Conservation (phyloP, 2,329 filamentous ascomycete species). For the Monosporascus sp. region DNA sequence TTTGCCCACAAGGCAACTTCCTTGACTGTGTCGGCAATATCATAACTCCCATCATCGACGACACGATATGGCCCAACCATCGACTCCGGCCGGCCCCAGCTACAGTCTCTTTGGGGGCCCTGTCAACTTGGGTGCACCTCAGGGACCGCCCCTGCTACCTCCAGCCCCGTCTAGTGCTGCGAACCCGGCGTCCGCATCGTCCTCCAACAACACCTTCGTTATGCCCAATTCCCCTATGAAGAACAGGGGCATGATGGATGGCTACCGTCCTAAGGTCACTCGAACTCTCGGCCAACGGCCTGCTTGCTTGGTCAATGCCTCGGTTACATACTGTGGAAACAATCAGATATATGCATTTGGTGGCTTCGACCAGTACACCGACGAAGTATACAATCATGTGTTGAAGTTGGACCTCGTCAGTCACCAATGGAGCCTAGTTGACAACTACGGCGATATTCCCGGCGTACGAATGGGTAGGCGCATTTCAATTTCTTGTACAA, state of each 20-base stretch:
- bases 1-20: too few species aligned
- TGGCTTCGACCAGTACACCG: conserved; percentile 97
- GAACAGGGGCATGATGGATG: conserved; percentile 58
- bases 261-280: conserved; percentile 79
- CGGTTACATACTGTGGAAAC: conserved; percentile 96
- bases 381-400: conserved; percentile 98
- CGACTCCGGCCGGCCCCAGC: conserved; percentile 15
- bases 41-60: background rate
- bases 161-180: conserved; percentile 29
- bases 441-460: conserved; percentile 97
- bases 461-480: conserved; percentile 87
- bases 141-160: conserved; percentile 21
- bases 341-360: conserved; percentile 98
- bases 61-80: conserved; percentile 20
- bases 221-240: conserved; percentile 83
- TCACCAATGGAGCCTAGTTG: conserved; percentile 90
- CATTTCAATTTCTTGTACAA: conserved; percentile 3
- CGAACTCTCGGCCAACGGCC: conserved; percentile 75
- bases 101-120: conserved; percentile 29
- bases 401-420: conserved; percentile 80
- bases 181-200: conserved; percentile 45
- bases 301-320: conserved; percentile 94
- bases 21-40: too few species aligned
- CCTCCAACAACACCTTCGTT: conserved; percentile 76
- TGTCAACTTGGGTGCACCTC: conserved; percentile 13